These are phyloP conservation scores for Hypsizygus marmoreus DNA, from an alignment of 768 basidiomycete genomes.

Conservation along the genomic window DNA sequence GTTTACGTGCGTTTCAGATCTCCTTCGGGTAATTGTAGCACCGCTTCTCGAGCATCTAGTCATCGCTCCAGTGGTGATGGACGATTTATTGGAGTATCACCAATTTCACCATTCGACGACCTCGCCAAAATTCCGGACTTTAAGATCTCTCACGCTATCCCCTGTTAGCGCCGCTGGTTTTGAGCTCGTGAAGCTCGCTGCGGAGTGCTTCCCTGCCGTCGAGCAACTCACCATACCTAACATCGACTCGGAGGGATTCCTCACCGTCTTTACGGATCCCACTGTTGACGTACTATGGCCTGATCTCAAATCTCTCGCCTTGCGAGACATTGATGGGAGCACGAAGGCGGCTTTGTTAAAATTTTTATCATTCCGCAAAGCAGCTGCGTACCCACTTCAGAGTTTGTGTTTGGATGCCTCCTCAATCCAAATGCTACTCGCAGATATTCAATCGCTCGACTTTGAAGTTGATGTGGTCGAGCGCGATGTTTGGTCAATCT, in stretches of 20 bases:
- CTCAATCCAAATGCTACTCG: constrained; percentile 14
- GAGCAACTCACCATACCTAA: constrained; percentile 18
- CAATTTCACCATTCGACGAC: not conserved
- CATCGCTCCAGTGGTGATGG: constrained; percentile 11
- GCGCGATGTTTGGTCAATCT: constrained; percentile 14
- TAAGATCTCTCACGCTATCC: constrained; percentile 15
- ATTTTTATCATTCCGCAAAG: constrained; percentile 8
- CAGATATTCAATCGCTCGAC: not conserved
- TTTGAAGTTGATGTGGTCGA: constrained; percentile 10
- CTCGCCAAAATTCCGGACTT: constrained; percentile 13
- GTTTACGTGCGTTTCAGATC: constrained; percentile 19
- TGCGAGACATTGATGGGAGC: constrained; percentile 14
- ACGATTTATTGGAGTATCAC: constrained; percentile 16
- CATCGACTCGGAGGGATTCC: constrained; percentile 12
- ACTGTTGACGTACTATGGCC: constrained; percentile 12
- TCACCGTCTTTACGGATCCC: constrained; percentile 8
- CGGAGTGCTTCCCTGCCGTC: constrained; percentile 15
- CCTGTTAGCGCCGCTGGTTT: constrained; percentile 14
- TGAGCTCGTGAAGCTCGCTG: constrained; percentile 7
- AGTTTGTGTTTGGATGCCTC: constrained; percentile 14
- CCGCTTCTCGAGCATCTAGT: constrained; percentile 12
- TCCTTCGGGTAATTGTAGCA: constrained; percentile 13
- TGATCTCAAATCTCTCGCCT: constrained; percentile 10
- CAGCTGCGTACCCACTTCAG: constrained; percentile 9
- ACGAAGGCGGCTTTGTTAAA: constrained; percentile 11